Evolutionary conservation across 2,329 filamentous ascomycete genomes (phyloP), one percentile per base, ranked within the genome.

Genomic region (Elsinoe fawcettii): DNA sequence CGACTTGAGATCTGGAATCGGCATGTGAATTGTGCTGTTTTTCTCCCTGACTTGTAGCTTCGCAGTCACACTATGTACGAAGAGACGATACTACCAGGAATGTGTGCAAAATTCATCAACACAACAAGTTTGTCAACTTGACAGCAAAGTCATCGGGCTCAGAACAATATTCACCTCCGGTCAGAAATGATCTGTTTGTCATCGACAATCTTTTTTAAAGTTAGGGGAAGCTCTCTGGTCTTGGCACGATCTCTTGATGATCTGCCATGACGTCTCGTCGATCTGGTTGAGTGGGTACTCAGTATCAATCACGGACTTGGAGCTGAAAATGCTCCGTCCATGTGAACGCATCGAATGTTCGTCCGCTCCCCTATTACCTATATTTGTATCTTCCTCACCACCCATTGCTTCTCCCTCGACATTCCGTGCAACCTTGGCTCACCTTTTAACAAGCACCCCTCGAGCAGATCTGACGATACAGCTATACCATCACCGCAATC

Each of bases 1-100:
- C 34, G 49, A 53, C 49, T 53, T 23, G 49, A 53, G 34, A 53
- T 53, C 49, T 53, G 14, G 20, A 39, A 53, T 53, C 49, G 49
- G 32, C 49, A 25, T 39, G n/a, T 51, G 25, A 51, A 30, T 37
- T 30, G 9, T 14, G 30, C 27, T 30, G 27, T n/a, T n/a, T n/a
- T n/a, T n/a, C n/a, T n/a, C n/a, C n/a, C n/a, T n/a, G n/a, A n/a
- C n/a, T n/a, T n/a, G n/a, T n/a, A n/a, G n/a, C n/a, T n/a, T n/a
- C n/a, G n/a, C n/a, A n/a, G n/a, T n/a, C n/a, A n/a, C n/a, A n/a
- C n/a, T n/a, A n/a, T n/a, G n/a, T n/a, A n/a, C n/a, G n/a, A n/a
- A n/a, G n/a, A n/a, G n/a, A n/a, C n/a, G n/a, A n/a, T n/a, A n/a
- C n/a, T n/a, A n/a, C n/a, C n/a, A n/a, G n/a, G n/a, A n/a, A n/a